Percentiles rank a stretch among this genome's conserved stretches.
These are phyloP conservation scores for Malbranchea zuffiana DNA, from an alignment of 2,329 filamentous ascomycete genomes.

Conservation along the genomic window DNA sequence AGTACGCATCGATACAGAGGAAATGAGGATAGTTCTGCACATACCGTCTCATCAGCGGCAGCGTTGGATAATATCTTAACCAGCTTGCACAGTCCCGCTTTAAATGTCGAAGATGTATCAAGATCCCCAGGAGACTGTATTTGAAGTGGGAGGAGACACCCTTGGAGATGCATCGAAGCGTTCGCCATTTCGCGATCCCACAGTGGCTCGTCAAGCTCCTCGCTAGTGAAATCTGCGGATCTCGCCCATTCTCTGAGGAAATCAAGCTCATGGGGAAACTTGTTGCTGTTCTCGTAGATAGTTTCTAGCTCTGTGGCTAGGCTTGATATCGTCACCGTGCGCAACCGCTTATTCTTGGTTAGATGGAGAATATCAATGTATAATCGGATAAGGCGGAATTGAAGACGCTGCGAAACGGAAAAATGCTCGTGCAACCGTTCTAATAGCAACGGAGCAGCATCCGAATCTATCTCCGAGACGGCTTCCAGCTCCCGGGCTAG, in stretches of 20 bases:
- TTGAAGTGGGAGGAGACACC: conserved; percentile 27
- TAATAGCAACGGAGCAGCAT: conserved; percentile 28
- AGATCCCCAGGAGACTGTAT: conserved; percentile 11
- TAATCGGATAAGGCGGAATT: conserved; percentile 19
- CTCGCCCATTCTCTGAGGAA: conserved; percentile 15
- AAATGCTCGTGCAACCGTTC: conserved; percentile 23
- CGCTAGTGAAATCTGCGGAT: conserved; percentile 2
- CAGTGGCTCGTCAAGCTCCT: conserved; percentile 17
- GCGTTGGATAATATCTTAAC: conserved; percentile 28
- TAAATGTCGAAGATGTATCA: conserved; percentile 13
- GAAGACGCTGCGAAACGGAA: conserved; percentile 17
- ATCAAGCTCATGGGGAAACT: conserved; percentile 15
- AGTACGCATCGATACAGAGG: neutral
- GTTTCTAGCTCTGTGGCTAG: conserved; percentile 26
- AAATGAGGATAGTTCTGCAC: conserved; percentile 10
- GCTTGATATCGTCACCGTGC: conserved; percentile 22
- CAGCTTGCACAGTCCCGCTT: conserved; percentile 23
- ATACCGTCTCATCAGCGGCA: conserved; percentile 33
- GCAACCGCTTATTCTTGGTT: conserved; percentile 20
- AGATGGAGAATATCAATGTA: conserved; percentile 25
- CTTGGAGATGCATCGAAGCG: conserved; percentile 28
- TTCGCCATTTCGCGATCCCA: conserved; percentile 31
- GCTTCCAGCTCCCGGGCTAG: conserved; percentile 4
- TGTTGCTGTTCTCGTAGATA: conserved; percentile 17
- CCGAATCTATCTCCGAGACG: conserved; percentile 8